Base-by-base conservation (phyloP, 805 yeast species). In the Pichia exigua region DNA sequence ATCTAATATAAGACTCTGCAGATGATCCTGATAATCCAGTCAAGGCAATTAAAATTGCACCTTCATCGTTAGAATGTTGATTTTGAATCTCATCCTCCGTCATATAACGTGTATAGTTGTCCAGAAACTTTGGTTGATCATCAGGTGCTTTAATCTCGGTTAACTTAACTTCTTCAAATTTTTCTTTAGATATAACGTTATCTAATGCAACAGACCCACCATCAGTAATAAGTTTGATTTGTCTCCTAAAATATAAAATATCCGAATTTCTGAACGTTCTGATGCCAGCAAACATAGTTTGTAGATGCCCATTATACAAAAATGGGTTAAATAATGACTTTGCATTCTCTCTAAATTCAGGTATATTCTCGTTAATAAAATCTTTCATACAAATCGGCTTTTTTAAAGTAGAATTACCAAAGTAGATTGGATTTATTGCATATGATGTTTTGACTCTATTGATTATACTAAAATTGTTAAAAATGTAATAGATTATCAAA, bases 21-120 rank as follows among this genome's bases (percentile, higher is more conserved):
- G 91, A 82, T 0, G 95, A 94, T 7, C 96, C 96, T 1, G 87
- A 83, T 40, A 87, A 75, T 0, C 96, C 96, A 62, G 88, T 95
- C 42, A 85, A 66, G 3, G 79, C 68, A 30, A 87, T 75, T 18
- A 85, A 70, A 61, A 88, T 71, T 2, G 95, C 95, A 46, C 65
- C 73, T 3, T 71, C 58, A 20, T 68, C 69, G 17, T 51, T 71
- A 42, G 52, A 48, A 42, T 59, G 53, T 47, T 59, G 58, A 8
- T 53, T 52, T 0, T 56, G 64, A 44, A 77, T 57, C 62, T 85
- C 92, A 2, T 55, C 57, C 50, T 66, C 45, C 64, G 78, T 57
- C 56, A 81, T 69, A 54, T 75, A 79, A 50, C 88, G 66, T 1
- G 87, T 80, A 55, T 79, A 67, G 1, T 73, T 68, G 30, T 83